Conservation (phyloP, 805 yeast genomes). For the Dipodascus albidus region DNA sequence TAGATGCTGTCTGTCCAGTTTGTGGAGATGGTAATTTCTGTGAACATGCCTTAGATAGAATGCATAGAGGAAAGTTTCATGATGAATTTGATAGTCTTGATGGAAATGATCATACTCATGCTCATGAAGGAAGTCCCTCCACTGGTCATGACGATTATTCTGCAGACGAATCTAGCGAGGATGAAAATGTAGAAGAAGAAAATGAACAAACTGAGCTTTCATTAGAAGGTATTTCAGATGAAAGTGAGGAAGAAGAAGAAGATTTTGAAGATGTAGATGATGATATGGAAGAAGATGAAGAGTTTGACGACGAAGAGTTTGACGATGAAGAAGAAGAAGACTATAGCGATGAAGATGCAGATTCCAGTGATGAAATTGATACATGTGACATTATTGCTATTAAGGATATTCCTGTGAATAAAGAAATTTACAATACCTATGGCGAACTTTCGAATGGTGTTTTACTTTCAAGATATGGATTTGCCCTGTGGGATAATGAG, state of each 20-base stretch:
- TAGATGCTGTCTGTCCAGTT: slow-evolving; percentile 38
- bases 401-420: slow-evolving; percentile 2
- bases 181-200: slow-evolving; percentile 12
- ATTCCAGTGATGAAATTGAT: slow-evolving; percentile 19
- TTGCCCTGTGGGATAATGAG: slow-evolving; percentile 42
- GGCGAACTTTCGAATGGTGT: slow-evolving; percentile 62
- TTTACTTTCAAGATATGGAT: slow-evolving; percentile 69
- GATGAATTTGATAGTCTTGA: slow-evolving; percentile 10
- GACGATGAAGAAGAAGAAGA: slow-evolving; percentile 16
- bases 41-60: slow-evolving; percentile 24
- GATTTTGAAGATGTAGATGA: slow-evolving; percentile 23
- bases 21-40: slow-evolving; percentile 40
- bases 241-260: background rate
- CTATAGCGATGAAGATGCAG: slow-evolving; percentile 18
- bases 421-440: slow-evolving; percentile 72
- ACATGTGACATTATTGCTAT: slow-evolving; percentile 63
- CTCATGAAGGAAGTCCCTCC: slow-evolving; percentile 12
- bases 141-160: slow-evolving; percentile 7
- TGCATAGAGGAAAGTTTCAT: slow-evolving; percentile 14
- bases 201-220: slow-evolving; percentile 10
- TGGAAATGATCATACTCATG: slow-evolving; percentile 5
- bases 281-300: slow-evolving; percentile 16
- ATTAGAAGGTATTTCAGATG: background rate
- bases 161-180: slow-evolving; percentile 9
- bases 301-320: slow-evolving; percentile 5